phyloP scores from a whole-genome alignment of 179 eudicot genomes.

The Pouteria campechiana region DNA sequence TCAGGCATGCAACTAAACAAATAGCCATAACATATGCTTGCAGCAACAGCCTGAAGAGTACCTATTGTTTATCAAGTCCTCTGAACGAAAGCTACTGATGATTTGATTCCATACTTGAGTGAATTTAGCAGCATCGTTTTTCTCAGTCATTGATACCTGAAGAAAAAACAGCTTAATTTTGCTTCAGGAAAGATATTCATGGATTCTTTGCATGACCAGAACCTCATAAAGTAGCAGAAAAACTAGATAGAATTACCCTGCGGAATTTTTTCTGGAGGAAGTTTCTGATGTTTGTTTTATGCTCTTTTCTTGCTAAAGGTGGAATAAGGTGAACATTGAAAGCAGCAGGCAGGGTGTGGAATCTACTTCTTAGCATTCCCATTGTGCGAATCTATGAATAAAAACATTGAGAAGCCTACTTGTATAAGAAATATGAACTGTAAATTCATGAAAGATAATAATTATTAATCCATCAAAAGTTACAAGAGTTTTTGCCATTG shows the following conservation, averaged over 20 bases:
- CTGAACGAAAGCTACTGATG: conserved; percentile 78
- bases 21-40: no score
- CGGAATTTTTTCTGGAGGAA: conserved; percentile 28
- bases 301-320: conserved; percentile 25
- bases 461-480: not conserved
- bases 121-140: conserved; percentile 55
- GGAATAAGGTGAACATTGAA: conserved; percentile 62
- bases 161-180: conserved; percentile 13
- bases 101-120: conserved; percentile 83
- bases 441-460: conserved; percentile 1
- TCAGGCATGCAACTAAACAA: no score
- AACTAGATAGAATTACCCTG: conserved; percentile 48
- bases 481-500: no score
- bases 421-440: not conserved
- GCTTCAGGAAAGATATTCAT: not conserved
- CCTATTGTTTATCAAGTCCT: conserved; percentile 96
- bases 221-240: conserved; percentile 1
- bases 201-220: not conserved
- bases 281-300: conserved; percentile 18
- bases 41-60: conserved; percentile 5
- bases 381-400: conserved; percentile 69
- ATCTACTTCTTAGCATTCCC: conserved; percentile 89
- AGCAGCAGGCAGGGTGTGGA: conserved; percentile 66
- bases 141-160: conserved; percentile 42
- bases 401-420: conserved; percentile 8